These are phyloP conservation scores for Hyaloscypha bicolor DNA, from an alignment of 495 filamentous ascomycete genomes.

Conservation along the genomic window DNA sequence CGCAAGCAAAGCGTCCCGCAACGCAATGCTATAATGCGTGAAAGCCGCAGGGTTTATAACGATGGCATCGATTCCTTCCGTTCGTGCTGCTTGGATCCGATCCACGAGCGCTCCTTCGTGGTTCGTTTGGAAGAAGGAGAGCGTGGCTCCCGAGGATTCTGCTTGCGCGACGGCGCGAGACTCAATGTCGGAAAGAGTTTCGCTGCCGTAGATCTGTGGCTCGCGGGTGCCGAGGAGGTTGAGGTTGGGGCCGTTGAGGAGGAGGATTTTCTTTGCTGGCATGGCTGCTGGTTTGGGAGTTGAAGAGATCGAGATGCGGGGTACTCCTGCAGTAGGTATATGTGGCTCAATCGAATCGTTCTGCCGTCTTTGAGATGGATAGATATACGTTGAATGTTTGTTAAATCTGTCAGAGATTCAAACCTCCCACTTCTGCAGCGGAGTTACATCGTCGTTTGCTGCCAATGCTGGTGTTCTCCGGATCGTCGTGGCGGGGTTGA, in stretches of 20 bases:
- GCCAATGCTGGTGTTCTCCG: background rate
- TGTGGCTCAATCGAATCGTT: background rate
- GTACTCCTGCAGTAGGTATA: background rate
- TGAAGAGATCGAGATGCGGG: background rate
- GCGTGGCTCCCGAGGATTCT: constrained; percentile 39
- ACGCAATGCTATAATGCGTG: constrained; percentile 68
- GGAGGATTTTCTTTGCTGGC: constrained; percentile 61
- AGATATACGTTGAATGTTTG: background rate
- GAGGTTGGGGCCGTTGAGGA: constrained; percentile 80
- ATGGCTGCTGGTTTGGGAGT: background rate
- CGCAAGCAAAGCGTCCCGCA: constrained; percentile 67
- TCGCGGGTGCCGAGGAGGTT: constrained; percentile 77
- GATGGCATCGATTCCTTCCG: constrained; percentile 53
- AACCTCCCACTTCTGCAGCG: background rate
- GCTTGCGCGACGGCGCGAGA: constrained; percentile 46
- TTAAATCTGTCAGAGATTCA: background rate
- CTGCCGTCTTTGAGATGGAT: background rate
- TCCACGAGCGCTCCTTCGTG: constrained; percentile 67
- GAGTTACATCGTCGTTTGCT: background rate
- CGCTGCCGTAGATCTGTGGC: constrained; percentile 68
- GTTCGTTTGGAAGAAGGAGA: constrained; percentile 65
- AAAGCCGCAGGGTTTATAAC: constrained; percentile 72
- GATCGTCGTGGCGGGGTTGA: constrained; percentile 4
- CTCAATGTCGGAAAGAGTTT: constrained; percentile 63
- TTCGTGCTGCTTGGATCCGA: constrained; percentile 58